Conservation (phyloP, 768 basidiomycete species). For the Gloeopeniophorella convolvens region DNA sequence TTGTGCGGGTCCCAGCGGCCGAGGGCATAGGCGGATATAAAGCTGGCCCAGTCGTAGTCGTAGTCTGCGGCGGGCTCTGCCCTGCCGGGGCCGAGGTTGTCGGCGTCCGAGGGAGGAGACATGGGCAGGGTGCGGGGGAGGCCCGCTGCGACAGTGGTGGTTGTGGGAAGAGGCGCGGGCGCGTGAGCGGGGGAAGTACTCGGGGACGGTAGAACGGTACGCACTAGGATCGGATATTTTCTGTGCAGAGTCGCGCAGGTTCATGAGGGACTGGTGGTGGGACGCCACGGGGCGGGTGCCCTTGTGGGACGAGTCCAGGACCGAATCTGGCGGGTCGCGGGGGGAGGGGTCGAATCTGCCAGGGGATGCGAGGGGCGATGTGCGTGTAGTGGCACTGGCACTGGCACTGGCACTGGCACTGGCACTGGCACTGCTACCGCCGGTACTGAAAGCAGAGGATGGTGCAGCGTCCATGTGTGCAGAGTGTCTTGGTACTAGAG, state of each 20-base stretch:
- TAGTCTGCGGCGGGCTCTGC: slow-evolving; percentile 22
- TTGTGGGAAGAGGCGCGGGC: background rate
- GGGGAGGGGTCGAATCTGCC: slow-evolving; percentile 6
- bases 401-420: too few species aligned
- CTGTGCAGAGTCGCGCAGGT: slow-evolving; percentile 15
- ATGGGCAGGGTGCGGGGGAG: slow-evolving; percentile 24
- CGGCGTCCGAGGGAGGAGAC: slow-evolving; percentile 21
- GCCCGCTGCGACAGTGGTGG: background rate
- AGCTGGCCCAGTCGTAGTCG: slow-evolving; percentile 65
- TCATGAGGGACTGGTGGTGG: slow-evolving; percentile 17
- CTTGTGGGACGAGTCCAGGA: slow-evolving; percentile 7
- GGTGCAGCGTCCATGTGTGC: too few species aligned
- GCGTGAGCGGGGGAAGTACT: too few species aligned
- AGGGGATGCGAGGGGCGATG: slow-evolving; percentile 8
- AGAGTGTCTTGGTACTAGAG: too few species aligned
- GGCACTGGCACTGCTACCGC: too few species aligned
- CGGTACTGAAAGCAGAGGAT: too few species aligned
- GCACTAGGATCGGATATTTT: slow-evolving; percentile 15
- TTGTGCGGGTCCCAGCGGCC: slow-evolving; percentile 78
- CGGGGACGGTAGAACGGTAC: background rate
- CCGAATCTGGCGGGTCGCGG: slow-evolving; percentile 7
- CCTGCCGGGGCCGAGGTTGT: slow-evolving; percentile 16
- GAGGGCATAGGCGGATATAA: slow-evolving; percentile 66
- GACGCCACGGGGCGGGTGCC: slow-evolving; percentile 8
- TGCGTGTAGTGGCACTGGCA: too few species aligned